Percentiles rank a stretch among this genome's conserved stretches.
phyloP scores from a whole-genome alignment of 2,329 filamentous ascomycete genomes.

The Pyricularia sp. region DNA sequence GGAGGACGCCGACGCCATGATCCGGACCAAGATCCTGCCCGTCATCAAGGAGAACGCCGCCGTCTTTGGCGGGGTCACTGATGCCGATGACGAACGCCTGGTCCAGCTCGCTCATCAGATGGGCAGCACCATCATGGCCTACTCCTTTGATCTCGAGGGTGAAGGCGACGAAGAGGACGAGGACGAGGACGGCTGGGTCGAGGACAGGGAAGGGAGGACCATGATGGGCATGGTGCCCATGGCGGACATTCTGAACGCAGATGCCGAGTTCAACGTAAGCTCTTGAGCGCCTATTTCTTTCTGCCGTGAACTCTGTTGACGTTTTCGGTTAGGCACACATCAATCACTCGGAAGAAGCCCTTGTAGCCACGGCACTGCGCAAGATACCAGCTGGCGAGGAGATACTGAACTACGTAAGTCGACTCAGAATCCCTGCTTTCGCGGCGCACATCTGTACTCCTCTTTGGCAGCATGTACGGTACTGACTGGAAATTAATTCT shows the following conservation, averaged over 20 bases:
- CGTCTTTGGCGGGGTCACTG: slow-evolving; percentile 31
- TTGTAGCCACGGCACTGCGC: slow-evolving; percentile 65
- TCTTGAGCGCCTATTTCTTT: background rate
- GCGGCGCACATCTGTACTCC: too few species aligned
- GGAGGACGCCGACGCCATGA: slow-evolving; percentile 59
- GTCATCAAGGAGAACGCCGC: slow-evolving; percentile 33
- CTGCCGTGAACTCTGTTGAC: background rate
- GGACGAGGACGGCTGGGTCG: slow-evolving; percentile 55
- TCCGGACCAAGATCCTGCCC: slow-evolving; percentile 45
- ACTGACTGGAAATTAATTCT: too few species aligned
- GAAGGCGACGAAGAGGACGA: slow-evolving; percentile 35
- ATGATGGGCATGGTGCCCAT: slow-evolving; percentile 83
- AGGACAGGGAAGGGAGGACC: slow-evolving; percentile 47
- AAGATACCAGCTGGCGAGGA: slow-evolving; percentile 63
- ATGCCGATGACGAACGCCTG: slow-evolving; percentile 31
- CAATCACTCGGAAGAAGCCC: slow-evolving; percentile 40
- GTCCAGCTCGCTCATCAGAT: slow-evolving; percentile 60
- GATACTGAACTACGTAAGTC: slow-evolving; percentile 65
- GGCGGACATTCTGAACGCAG: slow-evolving; percentile 83
- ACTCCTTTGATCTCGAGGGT: slow-evolving; percentile 72
- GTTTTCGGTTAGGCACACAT: slow-evolving; percentile 35
- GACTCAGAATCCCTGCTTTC: background rate
- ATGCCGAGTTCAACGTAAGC: slow-evolving; percentile 74
- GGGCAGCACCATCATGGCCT: slow-evolving; percentile 86
- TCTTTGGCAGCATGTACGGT: too few species aligned